Evolutionary conservation across 2,329 filamentous ascomycete species (phyloP).

Genomic region (Fusarium xyrophilum): DNA sequence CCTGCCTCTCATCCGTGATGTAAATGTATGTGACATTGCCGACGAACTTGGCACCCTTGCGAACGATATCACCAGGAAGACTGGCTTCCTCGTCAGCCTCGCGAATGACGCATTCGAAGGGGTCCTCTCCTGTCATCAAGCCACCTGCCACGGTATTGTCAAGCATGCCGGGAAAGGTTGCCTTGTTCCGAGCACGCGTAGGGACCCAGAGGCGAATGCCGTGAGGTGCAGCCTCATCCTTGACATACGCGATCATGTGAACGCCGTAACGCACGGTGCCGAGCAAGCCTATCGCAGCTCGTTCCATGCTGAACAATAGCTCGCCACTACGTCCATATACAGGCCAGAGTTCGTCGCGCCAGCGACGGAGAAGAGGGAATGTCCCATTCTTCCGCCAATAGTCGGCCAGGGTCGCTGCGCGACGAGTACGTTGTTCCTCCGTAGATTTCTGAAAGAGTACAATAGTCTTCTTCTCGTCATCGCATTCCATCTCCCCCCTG

Average conservation of each 20-base stretch:
- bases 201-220: constrained; percentile 86
- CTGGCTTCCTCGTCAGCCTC: constrained; percentile 91
- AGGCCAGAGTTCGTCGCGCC: constrained; percentile 82
- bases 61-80: constrained; percentile 73
- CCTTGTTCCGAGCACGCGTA: constrained; percentile 75
- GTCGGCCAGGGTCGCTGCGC: constrained; percentile 62
- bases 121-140: constrained; percentile 79
- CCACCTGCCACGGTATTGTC: constrained; percentile 91
- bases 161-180: constrained; percentile 89
- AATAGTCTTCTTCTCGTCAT: constrained; percentile 66
- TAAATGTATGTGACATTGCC: constrained; percentile 87
- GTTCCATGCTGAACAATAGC: constrained; percentile 76
- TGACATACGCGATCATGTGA: constrained; percentile 78
- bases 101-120: constrained; percentile 81
- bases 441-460: constrained; percentile 66
- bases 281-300: constrained; percentile 75
- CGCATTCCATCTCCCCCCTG: constrained; percentile 66
- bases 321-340: constrained; percentile 71
- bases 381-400: constrained; percentile 73
- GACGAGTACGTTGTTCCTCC: constrained; percentile 67
- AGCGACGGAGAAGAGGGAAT: constrained; percentile 78
- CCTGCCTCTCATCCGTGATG: constrained; percentile 75
- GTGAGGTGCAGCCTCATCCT: constrained; percentile 48
- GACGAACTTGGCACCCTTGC: constrained; percentile 61
- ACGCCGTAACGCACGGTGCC: constrained; percentile 81